Base-by-base conservation (phyloP, 2,329 filamentous ascomycete species). In the Scopulariopsis brevicaulis region DNA sequence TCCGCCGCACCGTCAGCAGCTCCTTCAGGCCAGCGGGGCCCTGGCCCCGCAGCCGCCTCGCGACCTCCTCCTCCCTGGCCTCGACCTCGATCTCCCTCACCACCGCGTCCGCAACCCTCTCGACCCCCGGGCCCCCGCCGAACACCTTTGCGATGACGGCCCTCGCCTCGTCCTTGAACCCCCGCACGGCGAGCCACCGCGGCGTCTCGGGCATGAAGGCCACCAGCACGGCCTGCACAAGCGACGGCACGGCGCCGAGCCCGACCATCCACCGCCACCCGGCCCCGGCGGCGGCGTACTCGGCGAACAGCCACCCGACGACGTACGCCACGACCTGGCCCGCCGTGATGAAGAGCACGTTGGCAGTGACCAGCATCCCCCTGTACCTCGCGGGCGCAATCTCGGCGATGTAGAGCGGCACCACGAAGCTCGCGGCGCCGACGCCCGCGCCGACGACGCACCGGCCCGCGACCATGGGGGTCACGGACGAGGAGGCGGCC, bases 201-300 rank as follows among this genome's bases (percentile, higher is more conserved):
- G 93, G 93, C 14, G 89, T 95, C 71, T 97, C 93, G 0, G 91
- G 91, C 81, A 96, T 86, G 56, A 83, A 76, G 2, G 83, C 64
- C 60, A 96, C 73, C 58, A 95, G 73, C 0, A 77, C 68, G 5
- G 83, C 80, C 68, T 96, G 93, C 3, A 91, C 58, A 0, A 81
- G 69, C 0, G 91, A 92, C 0, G 93, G 93, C 28, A 87, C 61
- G 10, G 88, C 88, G 0, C 92, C 93, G 0, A 96, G 71, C 0
- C 92, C 92, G 0, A 96, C 91, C 82, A 96, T 92, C 85, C 89
- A 95, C 55, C 90, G 78, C 92, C 93, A 97, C 1, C 87, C 90
- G 14, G 78, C 80, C 40, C 66, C 67, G 24, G 68, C 64, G 59
- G 73, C 69, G 0, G 75, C 80, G 59, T 76, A 75, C 58, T 80